These are phyloP conservation scores for Lobosporangium transversale DNA, from an alignment of 192 early-diverging fungal species.

Conservation along the genomic window DNA sequence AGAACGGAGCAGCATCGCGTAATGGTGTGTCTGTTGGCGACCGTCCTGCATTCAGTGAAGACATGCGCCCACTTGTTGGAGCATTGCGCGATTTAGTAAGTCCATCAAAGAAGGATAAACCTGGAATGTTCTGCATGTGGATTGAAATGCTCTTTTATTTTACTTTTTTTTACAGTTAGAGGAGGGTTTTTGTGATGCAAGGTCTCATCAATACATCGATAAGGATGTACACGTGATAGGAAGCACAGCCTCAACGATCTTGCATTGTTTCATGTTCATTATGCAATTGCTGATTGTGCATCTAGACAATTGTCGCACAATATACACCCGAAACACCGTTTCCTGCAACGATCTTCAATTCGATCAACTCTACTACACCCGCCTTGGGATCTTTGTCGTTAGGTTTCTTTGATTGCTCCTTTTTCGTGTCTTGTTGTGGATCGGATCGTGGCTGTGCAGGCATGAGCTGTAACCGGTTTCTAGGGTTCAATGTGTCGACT, in stretches of 20 bases:
- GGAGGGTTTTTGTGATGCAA: too few relatives aligned
- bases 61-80: too few relatives aligned
- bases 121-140: slow-evolving; percentile 50
- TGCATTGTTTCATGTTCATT: neutral
- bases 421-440: neutral
- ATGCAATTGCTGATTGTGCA: too few relatives aligned
- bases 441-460: slow-evolving; percentile 20
- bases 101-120: slow-evolving; percentile 49
- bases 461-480: slow-evolving; percentile 52
- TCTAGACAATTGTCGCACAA: neutral
- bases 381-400: neutral
- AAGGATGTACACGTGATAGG: too few relatives aligned
- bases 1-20: slow-evolving; percentile 27
- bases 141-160: too few relatives aligned
- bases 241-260: neutral
- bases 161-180: too few relatives aligned
- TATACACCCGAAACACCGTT: slow-evolving; percentile 51
- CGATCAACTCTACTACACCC: slow-evolving; percentile 15
- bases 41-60: too few relatives aligned
- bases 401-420: too few relatives aligned
- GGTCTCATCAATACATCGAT: too few relatives aligned
- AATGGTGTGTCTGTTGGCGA: slow-evolving; percentile 27
- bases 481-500: slow-evolving; percentile 5
- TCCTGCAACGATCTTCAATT: slow-evolving; percentile 52
- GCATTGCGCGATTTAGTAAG: slow-evolving; percentile 36